These are phyloP conservation scores for Dovyalis caffra DNA, from an alignment of 345 rosid genomes.

Conservation along the genomic window DNA sequence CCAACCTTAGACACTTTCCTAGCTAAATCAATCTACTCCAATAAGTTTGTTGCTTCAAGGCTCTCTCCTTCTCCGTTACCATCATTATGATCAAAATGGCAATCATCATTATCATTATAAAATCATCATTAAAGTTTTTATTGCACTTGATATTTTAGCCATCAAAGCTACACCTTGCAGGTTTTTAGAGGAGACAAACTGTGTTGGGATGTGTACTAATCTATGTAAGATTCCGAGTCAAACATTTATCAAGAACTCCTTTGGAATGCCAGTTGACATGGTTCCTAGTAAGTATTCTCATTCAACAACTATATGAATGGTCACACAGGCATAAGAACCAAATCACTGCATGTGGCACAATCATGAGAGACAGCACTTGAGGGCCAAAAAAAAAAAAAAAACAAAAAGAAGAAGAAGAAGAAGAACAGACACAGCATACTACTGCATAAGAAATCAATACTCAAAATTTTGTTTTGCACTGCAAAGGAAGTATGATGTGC, in stretches of 20 bases:
- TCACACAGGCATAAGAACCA: not conserved
- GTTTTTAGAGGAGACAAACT: constrained; percentile 80
- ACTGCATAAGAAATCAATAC: not conserved
- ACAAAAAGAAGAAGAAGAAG: too few relatives aligned
- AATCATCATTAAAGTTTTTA: constrained; percentile 20
- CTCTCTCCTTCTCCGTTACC: constrained; percentile 21
- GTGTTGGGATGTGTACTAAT: constrained; percentile 91
- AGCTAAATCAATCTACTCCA: constrained; percentile 33
- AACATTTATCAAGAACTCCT: constrained; percentile 66
- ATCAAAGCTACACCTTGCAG: constrained; percentile 32
- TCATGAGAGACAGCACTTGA: not conserved
- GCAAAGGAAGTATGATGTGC: not conserved
- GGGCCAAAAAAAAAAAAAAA: too few relatives aligned
- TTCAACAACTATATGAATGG: not conserved
- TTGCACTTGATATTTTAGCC: constrained; percentile 29
- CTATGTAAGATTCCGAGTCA: constrained; percentile 82
- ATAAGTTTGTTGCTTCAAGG: constrained; percentile 38
- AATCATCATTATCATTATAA: constrained; percentile 15
- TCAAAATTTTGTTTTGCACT: not conserved
- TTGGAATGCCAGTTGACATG: constrained; percentile 90
- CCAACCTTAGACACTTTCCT: constrained; percentile 34
- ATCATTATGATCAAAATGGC: constrained; percentile 27
- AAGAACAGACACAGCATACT: not conserved
- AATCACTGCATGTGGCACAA: not conserved
- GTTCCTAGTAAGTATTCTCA: constrained; percentile 64